These are phyloP conservation scores for Bipolaris bicolor DNA, from an alignment of 2,329 filamentous ascomycete genomes.

Conservation along the genomic window DNA sequence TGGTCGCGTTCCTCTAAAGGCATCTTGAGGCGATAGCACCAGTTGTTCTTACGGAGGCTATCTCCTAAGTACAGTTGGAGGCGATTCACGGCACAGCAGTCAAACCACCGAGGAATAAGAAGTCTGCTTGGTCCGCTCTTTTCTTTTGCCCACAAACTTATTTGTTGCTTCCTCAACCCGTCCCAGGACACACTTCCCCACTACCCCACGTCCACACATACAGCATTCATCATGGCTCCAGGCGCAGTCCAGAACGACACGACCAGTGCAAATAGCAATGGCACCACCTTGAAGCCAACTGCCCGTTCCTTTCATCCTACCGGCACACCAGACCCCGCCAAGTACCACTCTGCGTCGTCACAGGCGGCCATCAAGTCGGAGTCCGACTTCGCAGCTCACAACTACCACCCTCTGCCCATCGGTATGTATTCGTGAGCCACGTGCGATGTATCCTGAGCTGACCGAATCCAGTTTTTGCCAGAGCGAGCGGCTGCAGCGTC, in stretches of 20 bases:
- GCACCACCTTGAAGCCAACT: conserved; percentile 44
- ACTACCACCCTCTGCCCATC: conserved; percentile 96
- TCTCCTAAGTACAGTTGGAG: conserved; percentile 32
- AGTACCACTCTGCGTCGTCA: conserved; percentile 79
- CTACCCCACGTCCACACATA: conserved; percentile 25
- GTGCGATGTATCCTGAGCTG: conserved; percentile 3
- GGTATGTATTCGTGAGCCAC: conserved; percentile 48
- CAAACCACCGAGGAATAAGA: conserved; percentile 29
- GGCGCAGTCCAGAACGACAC: conserved; percentile 40
- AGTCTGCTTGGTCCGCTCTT: conserved; percentile 9
- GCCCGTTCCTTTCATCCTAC: conserved; percentile 48
- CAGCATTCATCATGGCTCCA: conserved; percentile 41
- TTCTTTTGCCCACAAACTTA: conserved; percentile 11
- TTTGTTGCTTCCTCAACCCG: not conserved
- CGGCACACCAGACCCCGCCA: conserved; percentile 50
- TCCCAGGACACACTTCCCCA: conserved; percentile 17
- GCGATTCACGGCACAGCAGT: conserved; percentile 34
- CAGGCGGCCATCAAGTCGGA: conserved; percentile 80
- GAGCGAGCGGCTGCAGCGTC: conserved; percentile 82
- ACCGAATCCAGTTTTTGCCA: conserved; percentile 65
- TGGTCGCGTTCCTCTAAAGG: conserved; percentile 22
- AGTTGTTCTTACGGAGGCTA: conserved; percentile 17
- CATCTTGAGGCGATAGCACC: conserved; percentile 26
- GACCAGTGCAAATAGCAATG: conserved; percentile 30
- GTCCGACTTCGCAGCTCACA: conserved; percentile 88